Conservation (phyloP, 805 yeast genomes). For the Candida maris region DNA sequence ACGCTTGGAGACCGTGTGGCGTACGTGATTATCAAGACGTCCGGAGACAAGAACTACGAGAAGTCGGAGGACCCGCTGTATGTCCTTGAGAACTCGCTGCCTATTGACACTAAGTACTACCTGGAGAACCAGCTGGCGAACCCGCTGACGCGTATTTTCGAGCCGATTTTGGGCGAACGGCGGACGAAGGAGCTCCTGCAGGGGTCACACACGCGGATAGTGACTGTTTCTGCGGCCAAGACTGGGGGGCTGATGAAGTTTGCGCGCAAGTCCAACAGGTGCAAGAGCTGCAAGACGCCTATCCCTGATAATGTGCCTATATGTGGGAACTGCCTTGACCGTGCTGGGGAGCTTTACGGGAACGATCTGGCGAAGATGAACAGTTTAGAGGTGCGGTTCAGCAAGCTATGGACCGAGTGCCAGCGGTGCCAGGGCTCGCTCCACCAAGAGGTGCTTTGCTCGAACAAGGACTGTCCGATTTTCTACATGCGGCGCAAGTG, state of each 20-base stretch:
- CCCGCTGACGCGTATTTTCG: constrained; percentile 89
- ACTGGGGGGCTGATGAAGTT: constrained; percentile 85
- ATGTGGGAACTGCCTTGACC: constrained; percentile 71
- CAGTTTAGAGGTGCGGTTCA: constrained; percentile 74
- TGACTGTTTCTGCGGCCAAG: constrained; percentile 68
- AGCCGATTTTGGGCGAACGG: constrained; percentile 87
- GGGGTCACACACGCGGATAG: constrained; percentile 81
- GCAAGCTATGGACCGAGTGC: constrained; percentile 95
- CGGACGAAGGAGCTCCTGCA: constrained; percentile 75
- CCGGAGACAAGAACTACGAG: constrained; percentile 85
- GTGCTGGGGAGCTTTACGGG: constrained; percentile 77
- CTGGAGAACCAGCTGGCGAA: constrained; percentile 88
- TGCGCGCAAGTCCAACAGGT: constrained; percentile 82
- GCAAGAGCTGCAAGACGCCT: constrained; percentile 86
- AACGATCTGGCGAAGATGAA: constrained; percentile 77
- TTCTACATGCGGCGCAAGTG: constrained; percentile 93
- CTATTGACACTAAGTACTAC: constrained; percentile 92
- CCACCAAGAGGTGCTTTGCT: constrained; percentile 93
- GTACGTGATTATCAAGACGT: constrained; percentile 82
- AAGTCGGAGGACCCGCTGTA: constrained; percentile 96
- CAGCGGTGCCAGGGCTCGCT: constrained; percentile 95
- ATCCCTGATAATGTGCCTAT: constrained; percentile 50
- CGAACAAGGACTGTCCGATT: constrained; percentile 95
- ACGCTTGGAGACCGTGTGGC: constrained; percentile 97
- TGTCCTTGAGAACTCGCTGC: constrained; percentile 86